Evolutionary conservation across 2,329 filamentous ascomycete genomes (phyloP), one percentile per base, ranked within the genome.

Genomic region (Aspergillus ochraceoroseus): DNA sequence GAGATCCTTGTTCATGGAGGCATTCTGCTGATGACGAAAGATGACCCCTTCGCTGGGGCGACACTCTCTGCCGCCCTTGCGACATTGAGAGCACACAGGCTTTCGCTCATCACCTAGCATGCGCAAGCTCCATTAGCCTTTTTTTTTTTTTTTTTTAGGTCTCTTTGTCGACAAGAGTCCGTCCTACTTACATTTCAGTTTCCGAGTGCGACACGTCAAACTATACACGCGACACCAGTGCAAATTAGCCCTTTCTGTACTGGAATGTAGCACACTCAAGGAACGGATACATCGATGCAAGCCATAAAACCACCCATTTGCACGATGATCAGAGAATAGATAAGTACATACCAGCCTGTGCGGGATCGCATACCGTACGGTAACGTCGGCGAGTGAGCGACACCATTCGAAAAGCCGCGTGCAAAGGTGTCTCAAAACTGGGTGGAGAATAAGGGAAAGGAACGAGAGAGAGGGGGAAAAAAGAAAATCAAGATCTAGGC

Each of bases 1-100:
- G 9, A 64, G 63, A 25, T 59, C 55, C 33, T 74, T 72, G 44
- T 82, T 82, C 77, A 82, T 79, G 13, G 77, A 81, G 19, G 79
- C 78, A 71, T 83, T 83, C 62, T 83, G 79, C 55, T 83, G 79
- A 59, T 83, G 80, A 40, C 79, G 75, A 54, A 82, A 83, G 30
- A 81, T 76, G 51, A 83, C 74, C 36, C 77, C 78, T 47, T 77
- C 76, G 54, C 75, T 78, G 15, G 75, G 75, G 31, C 76, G 66
- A 59, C 79, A 82, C 60, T 78, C 71, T 51, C 79, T 70, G 32
- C 71, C 73, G 4, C 76, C 78, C 59, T 80, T 79, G 54, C 66
- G 66, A 59, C 79, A 82, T 59, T 80, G 77, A 22, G 74, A 71
- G 55, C 79, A 82, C 25, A 72, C 60, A 7, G 78, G 79, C 48